Conservation (phyloP, 805 yeast genomes). For the Lipomyces chichibuensis region DNA sequence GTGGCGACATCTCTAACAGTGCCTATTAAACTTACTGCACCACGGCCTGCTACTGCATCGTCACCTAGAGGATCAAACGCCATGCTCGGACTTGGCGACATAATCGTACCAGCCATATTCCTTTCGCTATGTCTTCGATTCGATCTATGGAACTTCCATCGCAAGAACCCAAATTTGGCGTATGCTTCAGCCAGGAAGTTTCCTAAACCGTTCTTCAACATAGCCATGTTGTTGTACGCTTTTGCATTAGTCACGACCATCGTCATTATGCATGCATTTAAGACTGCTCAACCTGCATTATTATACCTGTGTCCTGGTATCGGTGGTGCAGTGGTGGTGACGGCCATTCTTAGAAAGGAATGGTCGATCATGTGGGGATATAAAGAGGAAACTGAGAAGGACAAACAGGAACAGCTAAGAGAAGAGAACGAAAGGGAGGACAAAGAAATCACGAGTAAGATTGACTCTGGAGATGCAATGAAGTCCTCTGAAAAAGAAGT, state of each 20-base stretch:
- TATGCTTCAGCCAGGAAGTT: constrained; percentile 41
- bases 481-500: constrained; percentile 2
- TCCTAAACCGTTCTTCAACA: constrained; percentile 52
- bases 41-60: constrained; percentile 41
- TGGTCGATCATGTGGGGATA: constrained; percentile 25
- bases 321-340: constrained; percentile 27
- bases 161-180: constrained; percentile 38
- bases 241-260: constrained; percentile 53
- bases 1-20: constrained; percentile 60
- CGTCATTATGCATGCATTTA: constrained; percentile 46
- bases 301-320: constrained; percentile 60
- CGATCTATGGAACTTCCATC: constrained; percentile 53
- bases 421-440: constrained; percentile 11
- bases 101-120: constrained; percentile 62
- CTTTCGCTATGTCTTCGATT: constrained; percentile 58
- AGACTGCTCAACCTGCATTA: constrained; percentile 68
- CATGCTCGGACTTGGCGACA: constrained; percentile 67
- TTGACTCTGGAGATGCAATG: background rate
- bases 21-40: constrained; percentile 58
- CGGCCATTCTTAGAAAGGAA: constrained; percentile 20
- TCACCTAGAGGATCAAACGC: constrained; percentile 25
- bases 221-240: constrained; percentile 53
- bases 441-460: background rate
- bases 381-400: constrained; percentile 28
- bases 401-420: constrained; percentile 39